Evolutionary conservation across 352 stramenopile species (phyloP).

Genomic region (Elongisporangium anandrum): DNA sequence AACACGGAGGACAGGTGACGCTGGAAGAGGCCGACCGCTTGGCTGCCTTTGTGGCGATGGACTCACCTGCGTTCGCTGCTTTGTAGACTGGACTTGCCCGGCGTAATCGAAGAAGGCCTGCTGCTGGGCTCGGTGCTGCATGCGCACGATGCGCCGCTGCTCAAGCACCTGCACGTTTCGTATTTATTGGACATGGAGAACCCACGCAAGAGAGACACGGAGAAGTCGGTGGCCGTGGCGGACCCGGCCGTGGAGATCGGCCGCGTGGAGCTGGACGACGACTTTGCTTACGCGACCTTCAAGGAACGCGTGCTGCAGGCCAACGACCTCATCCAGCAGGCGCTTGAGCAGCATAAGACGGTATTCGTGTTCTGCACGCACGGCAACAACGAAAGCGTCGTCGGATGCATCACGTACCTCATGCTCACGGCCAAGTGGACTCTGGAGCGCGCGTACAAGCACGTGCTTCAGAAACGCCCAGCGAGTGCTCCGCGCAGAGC

Average conservation of each 20-base stretch:
- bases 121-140: slow-evolving; percentile 62
- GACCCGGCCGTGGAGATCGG: slow-evolving; percentile 24
- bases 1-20: slow-evolving; percentile 16
- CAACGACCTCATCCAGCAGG: slow-evolving; percentile 43
- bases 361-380: slow-evolving; percentile 73
- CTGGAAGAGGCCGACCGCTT: neutral
- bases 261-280: slow-evolving; percentile 59
- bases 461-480: slow-evolving; percentile 54
- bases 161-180: slow-evolving; percentile 48
- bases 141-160: slow-evolving; percentile 40
- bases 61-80: neutral
- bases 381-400: slow-evolving; percentile 64
- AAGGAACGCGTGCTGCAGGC: slow-evolving; percentile 28
- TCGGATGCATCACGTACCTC: slow-evolving; percentile 64
- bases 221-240: slow-evolving; percentile 9
- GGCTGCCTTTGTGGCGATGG: neutral
- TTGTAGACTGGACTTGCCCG: slow-evolving; percentile 49
- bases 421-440: slow-evolving; percentile 57
- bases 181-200: slow-evolving; percentile 62
- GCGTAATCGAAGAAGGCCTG: slow-evolving; percentile 46
- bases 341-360: slow-evolving; percentile 32
- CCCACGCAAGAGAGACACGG: slow-evolving; percentile 39
- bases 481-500: slow-evolving; percentile 52
- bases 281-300: slow-evolving; percentile 59
- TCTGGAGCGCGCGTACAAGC: slow-evolving; percentile 54